A percentile compares a stretch with the other conserved stretches of the same genome.
phyloP scores from a whole-genome alignment of 169 alveolate species.

The Cyclospora cayetanensis region DNA sequence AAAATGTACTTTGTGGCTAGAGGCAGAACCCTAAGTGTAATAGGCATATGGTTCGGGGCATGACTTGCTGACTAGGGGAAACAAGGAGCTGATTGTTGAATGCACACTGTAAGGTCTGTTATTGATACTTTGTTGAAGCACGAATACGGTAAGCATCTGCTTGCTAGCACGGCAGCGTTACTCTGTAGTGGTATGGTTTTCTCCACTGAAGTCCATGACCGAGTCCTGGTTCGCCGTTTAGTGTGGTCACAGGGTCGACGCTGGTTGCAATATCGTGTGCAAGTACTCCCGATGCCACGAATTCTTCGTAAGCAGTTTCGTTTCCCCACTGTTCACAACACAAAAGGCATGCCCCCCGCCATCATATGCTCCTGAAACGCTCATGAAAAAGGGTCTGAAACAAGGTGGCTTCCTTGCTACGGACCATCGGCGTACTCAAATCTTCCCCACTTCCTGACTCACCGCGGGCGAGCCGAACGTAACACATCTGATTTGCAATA shows the following conservation, averaged over 20 bases:
- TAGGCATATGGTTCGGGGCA: too few relatives aligned
- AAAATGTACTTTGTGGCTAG: too few relatives aligned
- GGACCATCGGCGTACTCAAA: too few relatives aligned
- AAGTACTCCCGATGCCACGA: conserved; percentile 7
- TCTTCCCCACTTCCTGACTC: neutral
- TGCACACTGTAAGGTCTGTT: too few relatives aligned
- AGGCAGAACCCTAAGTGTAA: too few relatives aligned
- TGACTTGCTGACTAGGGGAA: too few relatives aligned
- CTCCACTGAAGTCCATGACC: conserved; percentile 59
- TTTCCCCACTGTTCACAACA: conserved; percentile 54
- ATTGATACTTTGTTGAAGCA: too few relatives aligned
- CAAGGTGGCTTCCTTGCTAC: too few relatives aligned
- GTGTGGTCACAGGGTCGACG: conserved; percentile 53
- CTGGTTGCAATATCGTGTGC: conserved; percentile 43
- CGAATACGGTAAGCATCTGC: too few relatives aligned
- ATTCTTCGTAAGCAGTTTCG: conserved; percentile 26
- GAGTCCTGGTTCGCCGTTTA: conserved; percentile 56
- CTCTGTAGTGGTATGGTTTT: conserved; percentile 55
- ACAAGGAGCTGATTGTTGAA: too few relatives aligned
- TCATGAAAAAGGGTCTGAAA: too few relatives aligned
- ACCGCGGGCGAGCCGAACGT: conserved; percentile 63
- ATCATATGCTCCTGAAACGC: too few relatives aligned
- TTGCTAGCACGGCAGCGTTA: neutral
- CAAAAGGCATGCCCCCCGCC: neutral
- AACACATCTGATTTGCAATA: conserved; percentile 23